phyloP scores from a whole-genome alignment of 306 rosid species.

The Pterocarpus santalinus region DNA sequence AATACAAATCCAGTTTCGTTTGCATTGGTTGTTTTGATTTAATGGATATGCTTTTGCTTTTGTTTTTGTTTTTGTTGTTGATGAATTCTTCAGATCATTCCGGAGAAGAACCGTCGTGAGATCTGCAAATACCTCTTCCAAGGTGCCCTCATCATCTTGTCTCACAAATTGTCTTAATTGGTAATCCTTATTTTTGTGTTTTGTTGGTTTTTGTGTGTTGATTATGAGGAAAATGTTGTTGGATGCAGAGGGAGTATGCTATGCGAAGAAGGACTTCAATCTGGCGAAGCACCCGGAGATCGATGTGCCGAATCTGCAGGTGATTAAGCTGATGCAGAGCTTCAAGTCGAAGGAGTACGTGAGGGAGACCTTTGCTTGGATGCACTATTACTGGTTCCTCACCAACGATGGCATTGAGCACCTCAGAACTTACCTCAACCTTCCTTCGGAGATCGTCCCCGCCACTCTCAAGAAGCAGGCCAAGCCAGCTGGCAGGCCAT shows the following conservation, averaged over 20 bases:
- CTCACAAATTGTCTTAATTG: neutral
- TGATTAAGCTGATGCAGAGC: conserved; percentile 95
- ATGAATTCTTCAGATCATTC: conserved; percentile 59
- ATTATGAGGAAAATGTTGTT: neutral
- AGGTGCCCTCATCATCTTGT: conserved; percentile 49
- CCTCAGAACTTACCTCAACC: conserved; percentile 85
- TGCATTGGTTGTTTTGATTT: neutral
- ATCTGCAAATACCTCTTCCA: conserved; percentile 82
- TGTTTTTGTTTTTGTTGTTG: neutral
- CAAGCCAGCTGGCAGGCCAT: conserved; percentile 74
- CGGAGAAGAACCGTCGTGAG: conserved; percentile 78
- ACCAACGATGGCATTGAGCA: conserved; percentile 94
- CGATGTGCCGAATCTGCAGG: conserved; percentile 92
- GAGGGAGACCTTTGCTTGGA: conserved; percentile 92
- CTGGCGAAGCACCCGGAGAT: conserved; percentile 87
- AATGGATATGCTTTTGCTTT: neutral
- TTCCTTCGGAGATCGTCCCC: conserved; percentile 90
- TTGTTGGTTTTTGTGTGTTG: neutral
- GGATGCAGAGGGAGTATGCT: conserved; percentile 74
- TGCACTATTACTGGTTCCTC: conserved; percentile 92
- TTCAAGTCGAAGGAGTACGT: conserved; percentile 91
- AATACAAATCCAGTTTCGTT: neutral
- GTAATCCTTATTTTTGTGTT: neutral
- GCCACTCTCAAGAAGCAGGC: conserved; percentile 88
- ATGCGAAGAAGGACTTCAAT: conserved; percentile 82